phyloP scores from a whole-genome alignment of 2,329 filamentous ascomycete genomes.

The Ophidiomyces ophidiicola region DNA sequence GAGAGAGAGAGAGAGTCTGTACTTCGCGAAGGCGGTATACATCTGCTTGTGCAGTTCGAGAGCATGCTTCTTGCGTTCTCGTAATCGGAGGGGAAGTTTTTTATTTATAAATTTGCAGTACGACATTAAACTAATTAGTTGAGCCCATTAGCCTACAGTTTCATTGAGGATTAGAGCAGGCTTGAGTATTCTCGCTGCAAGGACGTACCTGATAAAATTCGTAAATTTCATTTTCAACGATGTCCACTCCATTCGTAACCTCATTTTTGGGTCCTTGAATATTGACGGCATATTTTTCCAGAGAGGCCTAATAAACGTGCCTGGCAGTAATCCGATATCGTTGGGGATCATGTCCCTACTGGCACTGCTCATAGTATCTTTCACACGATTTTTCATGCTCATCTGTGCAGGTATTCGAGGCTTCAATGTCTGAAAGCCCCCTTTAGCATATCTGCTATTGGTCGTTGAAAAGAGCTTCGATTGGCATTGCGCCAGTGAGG shows the following conservation, averaged over 20 bases:
- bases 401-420: conserved; percentile 26
- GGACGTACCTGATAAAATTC: conserved; percentile 26
- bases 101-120: conserved; percentile 26
- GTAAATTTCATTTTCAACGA: conserved; percentile 26
- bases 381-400: conserved; percentile 28
- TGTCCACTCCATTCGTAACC: conserved; percentile 31
- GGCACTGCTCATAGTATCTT: conserved; percentile 19
- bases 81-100: conserved; percentile 25
- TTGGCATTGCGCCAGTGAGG: conserved; percentile 18
- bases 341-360: conserved; percentile 27
- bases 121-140: conserved; percentile 20
- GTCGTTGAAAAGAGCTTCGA: conserved; percentile 28
- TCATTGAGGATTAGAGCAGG: conserved; percentile 11
- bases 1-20: conserved; percentile 13
- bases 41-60: conserved; percentile 34
- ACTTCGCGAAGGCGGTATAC: conserved; percentile 38
- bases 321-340: conserved; percentile 37
- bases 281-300: conserved; percentile 32
- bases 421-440: conserved; percentile 17
- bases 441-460: conserved; percentile 16
- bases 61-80: conserved; percentile 28
- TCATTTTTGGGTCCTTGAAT: conserved; percentile 27
- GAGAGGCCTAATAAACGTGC: conserved; percentile 30
- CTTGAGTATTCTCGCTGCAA: too few relatives aligned
- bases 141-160: conserved; percentile 6